These are phyloP conservation scores for Inonotus hispidus DNA, from an alignment of 1,284 basidiomycete genomes.

Conservation along the genomic window DNA sequence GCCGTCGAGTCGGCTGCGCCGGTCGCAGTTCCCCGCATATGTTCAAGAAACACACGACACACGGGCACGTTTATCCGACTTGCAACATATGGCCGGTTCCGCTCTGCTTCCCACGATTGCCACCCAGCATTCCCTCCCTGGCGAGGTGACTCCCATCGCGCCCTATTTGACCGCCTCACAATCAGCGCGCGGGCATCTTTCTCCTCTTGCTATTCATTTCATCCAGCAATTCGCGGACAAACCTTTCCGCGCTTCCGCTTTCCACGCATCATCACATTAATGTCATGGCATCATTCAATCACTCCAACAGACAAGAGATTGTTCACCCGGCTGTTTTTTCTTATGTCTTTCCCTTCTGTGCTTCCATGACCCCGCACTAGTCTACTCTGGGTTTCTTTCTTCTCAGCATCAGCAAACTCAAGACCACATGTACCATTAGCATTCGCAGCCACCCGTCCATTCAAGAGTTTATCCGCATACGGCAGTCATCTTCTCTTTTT, in stretches of 20 bases:
- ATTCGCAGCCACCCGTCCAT: background rate
- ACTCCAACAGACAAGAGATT: background rate
- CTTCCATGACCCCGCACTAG: background rate
- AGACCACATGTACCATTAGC: background rate
- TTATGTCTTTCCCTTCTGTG: background rate
- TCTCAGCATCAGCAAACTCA: background rate
- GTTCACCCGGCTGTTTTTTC: background rate
- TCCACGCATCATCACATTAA: background rate
- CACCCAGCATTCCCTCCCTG: background rate
- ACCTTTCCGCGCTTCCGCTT: background rate
- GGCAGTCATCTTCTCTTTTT: background rate
- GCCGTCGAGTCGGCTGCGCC: background rate
- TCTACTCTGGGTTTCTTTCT: background rate
- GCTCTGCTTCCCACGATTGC: background rate
- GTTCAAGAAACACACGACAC: background rate
- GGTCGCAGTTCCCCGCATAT: background rate
- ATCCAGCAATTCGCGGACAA: background rate
- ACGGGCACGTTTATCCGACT: background rate
- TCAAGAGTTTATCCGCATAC: background rate
- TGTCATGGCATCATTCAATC: background rate
- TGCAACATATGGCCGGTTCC: background rate
- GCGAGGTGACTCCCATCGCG: too few species aligned
- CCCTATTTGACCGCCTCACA: background rate
- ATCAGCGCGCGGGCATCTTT: background rate
- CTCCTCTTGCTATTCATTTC: background rate